A percentile compares a stretch with the other conserved stretches of the same genome.
Evolutionary conservation across 2,329 filamentous ascomycete species (phyloP).

Genomic region (Beauveria scarabaeidicola): DNA sequence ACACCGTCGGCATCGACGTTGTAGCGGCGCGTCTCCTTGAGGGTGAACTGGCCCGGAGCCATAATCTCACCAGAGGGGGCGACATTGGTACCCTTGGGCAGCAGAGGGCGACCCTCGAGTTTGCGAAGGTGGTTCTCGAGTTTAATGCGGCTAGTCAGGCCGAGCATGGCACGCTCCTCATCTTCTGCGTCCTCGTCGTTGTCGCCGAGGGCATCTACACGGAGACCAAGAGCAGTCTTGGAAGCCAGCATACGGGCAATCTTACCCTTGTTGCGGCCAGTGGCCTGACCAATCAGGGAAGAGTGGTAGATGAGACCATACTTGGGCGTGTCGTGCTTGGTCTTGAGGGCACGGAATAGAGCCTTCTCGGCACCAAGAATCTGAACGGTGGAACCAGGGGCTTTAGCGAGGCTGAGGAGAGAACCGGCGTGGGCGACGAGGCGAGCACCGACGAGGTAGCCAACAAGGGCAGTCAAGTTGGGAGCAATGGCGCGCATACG

Average conservation of each 20-base stretch:
- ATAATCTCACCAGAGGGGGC: constrained; percentile 61
- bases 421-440: constrained; percentile 93
- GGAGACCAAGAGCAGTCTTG: constrained; percentile 86
- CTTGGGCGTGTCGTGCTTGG: constrained; percentile 97
- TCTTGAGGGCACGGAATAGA: constrained; percentile 95
- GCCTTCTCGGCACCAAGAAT: constrained; percentile 98
- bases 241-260: constrained; percentile 93
- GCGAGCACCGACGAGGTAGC: constrained; percentile 86
- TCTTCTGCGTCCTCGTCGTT: constrained; percentile 66
- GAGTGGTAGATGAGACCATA: constrained; percentile 93
- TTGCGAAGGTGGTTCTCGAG: constrained; percentile 68
- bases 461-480: constrained; percentile 87
- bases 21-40: constrained; percentile 91
- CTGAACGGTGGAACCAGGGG: constrained; percentile 90
- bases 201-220: constrained; percentile 67
- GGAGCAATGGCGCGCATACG: constrained; percentile 97
- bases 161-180: constrained; percentile 78
- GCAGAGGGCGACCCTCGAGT: constrained; percentile 84
- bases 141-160: constrained; percentile 61
- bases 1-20: constrained; percentile 89
- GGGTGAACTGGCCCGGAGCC: constrained; percentile 70
- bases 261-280: constrained; percentile 98
- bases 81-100: constrained; percentile 66
- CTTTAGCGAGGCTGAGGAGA: constrained; percentile 89
- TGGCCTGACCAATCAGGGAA: constrained; percentile 91